Evolutionary conservation across 2,329 filamentous ascomycete genomes (phyloP), one percentile per base, ranked within the genome.

Genomic region (Colletotrichum graminicola): DNA sequence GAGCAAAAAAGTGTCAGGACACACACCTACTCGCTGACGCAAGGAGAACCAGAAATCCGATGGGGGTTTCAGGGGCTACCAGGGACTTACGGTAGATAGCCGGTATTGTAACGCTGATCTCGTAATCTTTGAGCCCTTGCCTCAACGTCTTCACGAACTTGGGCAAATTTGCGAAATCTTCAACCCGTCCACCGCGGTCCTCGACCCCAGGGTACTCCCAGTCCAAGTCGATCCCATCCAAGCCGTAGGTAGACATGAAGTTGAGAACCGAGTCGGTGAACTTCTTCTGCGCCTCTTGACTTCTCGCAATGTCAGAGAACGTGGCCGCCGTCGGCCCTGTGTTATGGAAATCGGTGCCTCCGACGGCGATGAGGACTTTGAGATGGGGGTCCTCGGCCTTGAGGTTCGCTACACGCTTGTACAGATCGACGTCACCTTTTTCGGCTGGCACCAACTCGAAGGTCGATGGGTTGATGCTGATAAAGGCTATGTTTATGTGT

Each of bases 171-270:
- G 66, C 67, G 51, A 72, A 77, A 60, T 86, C 84, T 1, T 75
- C 78, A 0, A 75, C 43, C 0, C 68, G 72, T 1, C 85, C 85
- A 12, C 75, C 74, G 5, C 82, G 78, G 29, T 83, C 81, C 29
- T 78, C 75, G 5, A 82, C 82, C 0, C 57, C 75, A 0, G 77
- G 78, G 55, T 78, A 77, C 47, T 76, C 56, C 84, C 84, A 87
- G 71, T 87, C 82, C 21, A 87, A 73, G 62, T 87, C 84, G 3
- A 85, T 76, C 2, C 83, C 84, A 72, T 84, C 81, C 60, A 87
- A 84, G 1, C 77, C 77, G 73, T 84, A 85, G 12, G 76, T 79
- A 1, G 74, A 43, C 74, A 87, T 78, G 73, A 87, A 86, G 0
- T 66, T 55, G 1, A 80, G 70, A 0, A 85, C 71, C 0, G 78